Percentiles rank a stretch among this genome's conserved stretches.
Conservation (phyloP, 2,329 filamentous ascomycete genomes). For the Ambrosiella beaveri region DNA sequence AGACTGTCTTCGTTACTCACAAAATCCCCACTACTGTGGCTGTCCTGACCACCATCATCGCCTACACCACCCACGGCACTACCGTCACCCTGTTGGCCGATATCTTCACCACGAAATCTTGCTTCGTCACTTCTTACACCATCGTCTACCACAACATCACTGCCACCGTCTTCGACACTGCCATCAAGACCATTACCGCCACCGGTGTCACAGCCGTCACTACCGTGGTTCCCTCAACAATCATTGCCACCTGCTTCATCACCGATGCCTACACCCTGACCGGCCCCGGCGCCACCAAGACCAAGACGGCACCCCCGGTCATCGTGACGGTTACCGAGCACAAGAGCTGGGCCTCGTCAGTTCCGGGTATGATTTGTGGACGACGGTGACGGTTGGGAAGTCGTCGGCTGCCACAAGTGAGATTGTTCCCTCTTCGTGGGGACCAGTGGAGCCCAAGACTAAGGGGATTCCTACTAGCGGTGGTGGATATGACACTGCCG, state of each 20-base stretch:
- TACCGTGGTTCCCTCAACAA: slow-evolving; percentile 1
- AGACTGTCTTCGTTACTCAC: slow-evolving; percentile 1
- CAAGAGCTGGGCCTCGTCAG: not conserved
- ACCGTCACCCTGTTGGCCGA: slow-evolving; percentile 7
- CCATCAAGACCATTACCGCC: slow-evolving; percentile 3
- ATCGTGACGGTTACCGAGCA: slow-evolving; percentile 7
- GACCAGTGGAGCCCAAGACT: too few species aligned
- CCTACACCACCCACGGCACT: slow-evolving; percentile 4
- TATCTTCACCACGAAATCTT: slow-evolving; percentile 7
- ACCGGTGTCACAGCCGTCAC: slow-evolving; percentile 3
- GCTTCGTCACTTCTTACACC: slow-evolving; percentile 4
- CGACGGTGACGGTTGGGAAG: not conserved
- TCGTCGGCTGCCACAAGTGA: too few species aligned
- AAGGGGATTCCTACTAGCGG: too few species aligned
- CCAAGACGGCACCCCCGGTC: slow-evolving; percentile 1
- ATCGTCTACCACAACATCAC: slow-evolving; percentile 1
- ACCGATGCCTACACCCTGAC: slow-evolving; percentile 3
- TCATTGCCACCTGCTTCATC: slow-evolving; percentile 3
- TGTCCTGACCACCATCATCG: slow-evolving; percentile 1
- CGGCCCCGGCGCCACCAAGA: not conserved
- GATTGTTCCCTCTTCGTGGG: too few species aligned
- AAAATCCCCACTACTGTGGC: not conserved
- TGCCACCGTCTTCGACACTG: slow-evolving; percentile 5
- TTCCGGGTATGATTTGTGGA: not conserved
- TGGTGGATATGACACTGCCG: too few species aligned